Evolutionary conservation across 2,329 filamentous ascomycete genomes (phyloP), one percentile per base, ranked within the genome.

Genomic region (Fusarium sp.): DNA sequence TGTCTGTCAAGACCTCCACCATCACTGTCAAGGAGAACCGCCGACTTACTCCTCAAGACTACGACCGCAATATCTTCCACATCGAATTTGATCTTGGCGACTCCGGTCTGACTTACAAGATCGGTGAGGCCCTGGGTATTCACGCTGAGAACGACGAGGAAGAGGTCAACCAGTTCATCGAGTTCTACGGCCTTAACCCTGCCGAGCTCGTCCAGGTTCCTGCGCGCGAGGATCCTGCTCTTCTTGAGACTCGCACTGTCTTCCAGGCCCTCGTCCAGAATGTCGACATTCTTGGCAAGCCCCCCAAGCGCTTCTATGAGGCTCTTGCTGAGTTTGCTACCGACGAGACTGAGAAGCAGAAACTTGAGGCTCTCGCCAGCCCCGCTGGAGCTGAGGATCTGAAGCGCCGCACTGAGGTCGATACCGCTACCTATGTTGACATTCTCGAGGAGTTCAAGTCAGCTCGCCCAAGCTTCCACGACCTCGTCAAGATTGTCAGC

Each of bases 11-110:
- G 88, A 98, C 95, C 4, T 91, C 89, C 77, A 93, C 94, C 45
- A 92, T 98, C 59, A 92, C 91, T 60, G 95, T 99, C 82, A 94
- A 97, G 86, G 96, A 98, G 86, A 98, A 97, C 85, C 93, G 96
- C 70, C 91, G 96, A 72, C 89, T 99, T 61, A 99, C 96, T 0
- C 96, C 96, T 6, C 78, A 83, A 29, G 92, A 91, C 36, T 99
- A 99, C 80, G 95, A 98, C 82, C 94, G 96, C 76, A 98, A 99
- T 87, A 98, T 99, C 83, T 99, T 99, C 92, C 96, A 99, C 85
- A 98, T 99, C 71, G 96, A 99, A 84, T 99, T 99, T 78, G 96
- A 98, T 79, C 90, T 99, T 29, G 95, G 95, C 68, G 84, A 92
- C 78, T 97, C 95, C 38, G 95, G 95, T 42, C 90, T 99, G 72